Conservation (phyloP, 768 basidiomycete genomes). For the Pisolithus sp. region DNA sequence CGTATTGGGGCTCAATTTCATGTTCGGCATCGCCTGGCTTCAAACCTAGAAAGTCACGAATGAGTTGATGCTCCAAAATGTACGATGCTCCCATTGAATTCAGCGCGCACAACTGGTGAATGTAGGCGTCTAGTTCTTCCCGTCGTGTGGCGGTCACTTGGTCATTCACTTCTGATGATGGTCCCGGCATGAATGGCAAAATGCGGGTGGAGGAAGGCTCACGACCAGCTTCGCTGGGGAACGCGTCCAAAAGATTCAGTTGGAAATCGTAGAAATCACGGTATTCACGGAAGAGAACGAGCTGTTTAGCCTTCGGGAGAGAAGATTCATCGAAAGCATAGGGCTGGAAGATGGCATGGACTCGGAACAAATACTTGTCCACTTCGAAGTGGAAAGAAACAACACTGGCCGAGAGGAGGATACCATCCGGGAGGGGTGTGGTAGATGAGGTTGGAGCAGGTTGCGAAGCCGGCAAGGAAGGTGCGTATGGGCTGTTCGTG, state of each 20-base stretch:
- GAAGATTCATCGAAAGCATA: slow-evolving; percentile 55
- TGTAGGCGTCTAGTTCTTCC: slow-evolving; percentile 83
- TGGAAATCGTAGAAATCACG: slow-evolving; percentile 99
- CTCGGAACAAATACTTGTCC: slow-evolving; percentile 96
- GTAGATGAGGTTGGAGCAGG: slow-evolving; percentile 25
- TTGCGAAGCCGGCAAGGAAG: slow-evolving; percentile 8
- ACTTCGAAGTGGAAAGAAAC: slow-evolving; percentile 97
- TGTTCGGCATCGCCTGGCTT: slow-evolving; percentile 83
- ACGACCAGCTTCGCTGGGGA: slow-evolving; percentile 89
- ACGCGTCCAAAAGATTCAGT: slow-evolving; percentile 75
- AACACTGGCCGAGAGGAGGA: slow-evolving; percentile 80
- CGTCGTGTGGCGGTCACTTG: slow-evolving; percentile 73
- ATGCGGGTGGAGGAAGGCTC: slow-evolving; percentile 61
- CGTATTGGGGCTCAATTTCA: slow-evolving; percentile 51
- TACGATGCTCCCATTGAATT: slow-evolving; percentile 62
- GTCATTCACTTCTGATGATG: slow-evolving; percentile 77
- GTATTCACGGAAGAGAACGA: slow-evolving; percentile 91
- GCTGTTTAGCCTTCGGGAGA: slow-evolving; percentile 64
- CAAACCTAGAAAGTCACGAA: slow-evolving; percentile 77
- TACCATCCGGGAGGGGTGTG: slow-evolving; percentile 67
- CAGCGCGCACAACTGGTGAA: slow-evolving; percentile 72
- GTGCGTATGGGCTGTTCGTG: slow-evolving; percentile 36
- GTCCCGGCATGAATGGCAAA: slow-evolving; percentile 97
- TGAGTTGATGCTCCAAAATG: slow-evolving; percentile 72
- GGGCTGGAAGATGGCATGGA: slow-evolving; percentile 85